Evolutionary conservation across 23 red algal genomes (phyloP), one percentile per base, ranked within the genome.

Genomic region (Agarophyton chilense): DNA sequence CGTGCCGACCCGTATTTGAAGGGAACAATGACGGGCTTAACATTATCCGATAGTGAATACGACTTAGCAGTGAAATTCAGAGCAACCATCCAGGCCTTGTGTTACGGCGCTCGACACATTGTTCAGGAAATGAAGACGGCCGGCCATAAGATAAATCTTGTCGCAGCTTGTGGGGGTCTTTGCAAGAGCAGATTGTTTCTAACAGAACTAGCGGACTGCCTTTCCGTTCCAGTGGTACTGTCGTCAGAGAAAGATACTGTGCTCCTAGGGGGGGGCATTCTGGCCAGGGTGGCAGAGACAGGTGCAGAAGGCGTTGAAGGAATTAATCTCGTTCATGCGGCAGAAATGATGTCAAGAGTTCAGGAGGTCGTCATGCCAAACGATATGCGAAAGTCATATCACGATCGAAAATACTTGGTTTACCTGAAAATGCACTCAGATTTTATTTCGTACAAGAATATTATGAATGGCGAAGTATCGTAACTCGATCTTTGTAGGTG

Each of bases 111-210:
- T 25, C 75, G 87, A 51, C 94, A 96, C 35, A 74, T 96, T 34
- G 79, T 96, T 41, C 82, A 96, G n/a, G 66, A 66, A 24, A 64
- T 96, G 42, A 87, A 89, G 58, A 54, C 31, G 12, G 86, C 87
- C 10, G 88, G 94, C 9, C 88, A 92, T 38, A 57, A 89, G 11
- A 67, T 96, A 42, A 52, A 64, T 22, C 35, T 88, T 1, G 77
- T 96, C 31, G 73, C 77, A 35, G 78, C 85, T 22, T 96, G 94
- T 79, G 94, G 94, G 16, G 87, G 94, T 52, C 83, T 92, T 51
- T 81, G 80, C 35, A 93, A 92, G 77, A 96, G 90, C 62, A 63
- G 74, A 32, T 35, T 96, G 4, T 90, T 96, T 79, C 35, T 92
- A 10, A 50, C 53, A 19, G 78, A 78, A 52, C 40, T 96, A 34